A percentile compares a stretch with the other conserved stretches of the same genome.
Conservation (phyloP, 2,329 filamentous ascomycete genomes). For the Alternaria alternata region DNA sequence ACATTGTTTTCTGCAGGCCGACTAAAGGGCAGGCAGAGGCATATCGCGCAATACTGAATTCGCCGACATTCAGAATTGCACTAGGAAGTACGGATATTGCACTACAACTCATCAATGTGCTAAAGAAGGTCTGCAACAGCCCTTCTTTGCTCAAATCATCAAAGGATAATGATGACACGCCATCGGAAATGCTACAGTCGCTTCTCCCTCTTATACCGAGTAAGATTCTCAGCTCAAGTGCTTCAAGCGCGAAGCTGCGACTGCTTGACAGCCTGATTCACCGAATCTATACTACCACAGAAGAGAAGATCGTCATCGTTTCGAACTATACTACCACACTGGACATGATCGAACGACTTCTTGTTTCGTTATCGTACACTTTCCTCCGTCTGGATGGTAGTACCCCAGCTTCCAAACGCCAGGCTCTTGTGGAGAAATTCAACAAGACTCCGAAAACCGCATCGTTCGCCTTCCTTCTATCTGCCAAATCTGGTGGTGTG, state of each 20-base stretch:
- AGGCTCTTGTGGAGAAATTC: slow-evolving; percentile 74
- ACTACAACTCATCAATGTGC: slow-evolving; percentile 73
- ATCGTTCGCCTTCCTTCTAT: slow-evolving; percentile 74
- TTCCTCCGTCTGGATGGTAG: slow-evolving; percentile 75
- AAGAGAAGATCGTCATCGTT: slow-evolving; percentile 77
- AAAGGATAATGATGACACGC: slow-evolving; percentile 56
- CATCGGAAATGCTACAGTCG: slow-evolving; percentile 55
- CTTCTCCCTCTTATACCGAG: slow-evolving; percentile 63
- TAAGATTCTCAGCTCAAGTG: slow-evolving; percentile 64
- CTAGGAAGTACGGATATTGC: slow-evolving; percentile 69
- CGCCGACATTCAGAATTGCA: slow-evolving; percentile 68
- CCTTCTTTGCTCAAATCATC: slow-evolving; percentile 67
- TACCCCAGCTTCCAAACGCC: slow-evolving; percentile 69
- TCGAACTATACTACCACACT: slow-evolving; percentile 79
- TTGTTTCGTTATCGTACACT: slow-evolving; percentile 66
- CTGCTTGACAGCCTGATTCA: slow-evolving; percentile 72
- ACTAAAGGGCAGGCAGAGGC: slow-evolving; percentile 67
- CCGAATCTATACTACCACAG: slow-evolving; percentile 66
- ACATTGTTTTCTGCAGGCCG: slow-evolving; percentile 71
- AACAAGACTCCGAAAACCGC: slow-evolving; percentile 65
- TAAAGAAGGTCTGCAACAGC: slow-evolving; percentile 79
- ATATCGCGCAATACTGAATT: slow-evolving; percentile 70
- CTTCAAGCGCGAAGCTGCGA: slow-evolving; percentile 70
- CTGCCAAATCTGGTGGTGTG: slow-evolving; percentile 74
- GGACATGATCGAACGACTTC: slow-evolving; percentile 69